Conservation (phyloP, 2,329 filamentous ascomycete species). For the Phaeophleospora eucalypticola region DNA sequence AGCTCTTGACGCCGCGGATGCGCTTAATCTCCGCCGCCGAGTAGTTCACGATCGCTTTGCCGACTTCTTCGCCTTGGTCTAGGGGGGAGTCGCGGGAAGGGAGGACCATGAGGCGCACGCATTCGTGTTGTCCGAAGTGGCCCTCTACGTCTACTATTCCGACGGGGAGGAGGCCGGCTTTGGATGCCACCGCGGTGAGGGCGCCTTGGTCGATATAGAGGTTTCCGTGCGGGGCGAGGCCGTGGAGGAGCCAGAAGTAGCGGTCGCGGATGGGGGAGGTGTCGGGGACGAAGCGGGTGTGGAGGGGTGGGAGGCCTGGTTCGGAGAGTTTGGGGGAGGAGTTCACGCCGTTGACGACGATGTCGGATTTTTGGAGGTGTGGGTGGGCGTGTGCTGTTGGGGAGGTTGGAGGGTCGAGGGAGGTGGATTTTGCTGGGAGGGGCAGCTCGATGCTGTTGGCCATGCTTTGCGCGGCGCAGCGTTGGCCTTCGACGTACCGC, state of each 20-base stretch:
- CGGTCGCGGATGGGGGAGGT: conserved; percentile 81
- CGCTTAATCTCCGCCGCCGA: conserved; percentile 75
- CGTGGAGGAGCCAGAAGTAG: conserved; percentile 96
- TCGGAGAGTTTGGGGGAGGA: conserved; percentile 25
- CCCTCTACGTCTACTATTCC: conserved; percentile 90
- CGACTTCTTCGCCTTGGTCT: conserved; percentile 60
- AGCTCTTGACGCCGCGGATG: conserved; percentile 80
- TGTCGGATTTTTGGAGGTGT: not conserved
- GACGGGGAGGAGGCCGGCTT: conserved; percentile 82
- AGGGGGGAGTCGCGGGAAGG: conserved; percentile 48
- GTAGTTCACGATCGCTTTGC: conserved; percentile 88
- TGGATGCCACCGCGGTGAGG: conserved; percentile 71
- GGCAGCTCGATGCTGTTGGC: conserved; percentile 25
- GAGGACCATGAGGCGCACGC: conserved; percentile 79
- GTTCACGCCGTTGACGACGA: conserved; percentile 26
- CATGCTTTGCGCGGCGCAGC: conserved; percentile 33
- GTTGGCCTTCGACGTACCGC: conserved; percentile 66
- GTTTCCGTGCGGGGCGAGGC: conserved; percentile 82
- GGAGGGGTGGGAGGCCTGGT: conserved; percentile 54
- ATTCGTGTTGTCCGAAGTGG: conserved; percentile 85
- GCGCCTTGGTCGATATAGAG: conserved; percentile 92
- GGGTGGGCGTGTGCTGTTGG: conserved; percentile 14
- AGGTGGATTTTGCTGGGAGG: conserved; percentile 1
- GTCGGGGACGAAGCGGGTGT: conserved; percentile 89
- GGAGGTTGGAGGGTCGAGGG: conserved; percentile 14